A percentile compares a stretch with the other conserved stretches of the same genome.
Evolutionary conservation across 1,284 basidiomycete species (phyloP).

Genomic region (Blastosporella zonata): DNA sequence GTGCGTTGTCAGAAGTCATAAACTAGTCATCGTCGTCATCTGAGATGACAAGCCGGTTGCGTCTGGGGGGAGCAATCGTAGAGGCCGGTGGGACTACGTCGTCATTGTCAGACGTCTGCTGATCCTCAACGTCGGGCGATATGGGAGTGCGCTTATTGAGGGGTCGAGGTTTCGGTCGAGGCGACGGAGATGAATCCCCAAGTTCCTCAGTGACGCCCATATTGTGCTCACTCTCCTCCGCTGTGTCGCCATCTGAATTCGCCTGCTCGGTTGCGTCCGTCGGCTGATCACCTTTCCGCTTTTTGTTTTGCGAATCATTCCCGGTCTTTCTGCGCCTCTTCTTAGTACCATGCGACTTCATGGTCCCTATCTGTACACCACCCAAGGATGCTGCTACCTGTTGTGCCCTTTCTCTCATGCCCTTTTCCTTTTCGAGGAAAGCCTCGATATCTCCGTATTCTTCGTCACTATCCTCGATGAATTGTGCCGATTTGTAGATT

Average conservation of each 20-base stretch:
- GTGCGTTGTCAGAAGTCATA: constrained; percentile 8
- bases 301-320: constrained; percentile 30
- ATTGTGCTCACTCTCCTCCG: constrained; percentile 3
- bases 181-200: constrained; percentile 8
- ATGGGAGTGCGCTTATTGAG: constrained; percentile 15
- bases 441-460: constrained; percentile 72
- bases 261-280: constrained; percentile 3
- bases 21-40: constrained; percentile 40
- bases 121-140: background rate
- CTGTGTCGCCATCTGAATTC: constrained; percentile 5
- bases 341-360: constrained; percentile 68
- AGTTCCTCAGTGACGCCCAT: background rate
- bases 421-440: constrained; percentile 77
- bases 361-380: constrained; percentile 43
- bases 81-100: constrained; percentile 4
- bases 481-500: constrained; percentile 83
- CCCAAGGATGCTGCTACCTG: constrained; percentile 37
- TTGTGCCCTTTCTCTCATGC: constrained; percentile 42
- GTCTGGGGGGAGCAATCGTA: constrained; percentile 17
- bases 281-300: constrained; percentile 19
- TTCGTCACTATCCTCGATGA: constrained; percentile 86
- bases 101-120: constrained; percentile 2
- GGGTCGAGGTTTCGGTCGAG: constrained; percentile 21
- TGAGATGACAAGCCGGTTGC: constrained; percentile 42
- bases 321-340: constrained; percentile 48